A percentile compares a stretch with the other conserved stretches of the same genome.
These are phyloP conservation scores for Pelagomonas calceolata DNA, from an alignment of 108 stramenopile species.

Conservation along the genomic window DNA sequence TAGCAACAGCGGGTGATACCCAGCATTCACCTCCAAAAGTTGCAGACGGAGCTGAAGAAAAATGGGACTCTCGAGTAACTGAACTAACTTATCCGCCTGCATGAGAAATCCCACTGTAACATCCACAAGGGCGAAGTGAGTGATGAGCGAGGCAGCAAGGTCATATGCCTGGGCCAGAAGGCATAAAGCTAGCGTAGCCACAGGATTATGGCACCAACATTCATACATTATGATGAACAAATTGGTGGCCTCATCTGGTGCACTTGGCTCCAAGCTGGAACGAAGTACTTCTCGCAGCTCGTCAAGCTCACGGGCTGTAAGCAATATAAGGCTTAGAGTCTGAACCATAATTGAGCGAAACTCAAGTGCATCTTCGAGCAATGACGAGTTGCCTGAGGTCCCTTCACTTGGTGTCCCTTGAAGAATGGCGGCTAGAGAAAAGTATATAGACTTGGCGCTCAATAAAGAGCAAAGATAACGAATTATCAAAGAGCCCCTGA, in stretches of 20 bases:
- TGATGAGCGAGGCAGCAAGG: slow-evolving; percentile 74
- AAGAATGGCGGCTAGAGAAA: slow-evolving; percentile 57
- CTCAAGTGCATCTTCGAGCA: slow-evolving; percentile 44
- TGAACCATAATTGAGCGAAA: slow-evolving; percentile 89
- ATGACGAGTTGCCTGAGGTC: no score
- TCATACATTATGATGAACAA: slow-evolving; percentile 74
- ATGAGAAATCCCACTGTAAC: slow-evolving; percentile 92
- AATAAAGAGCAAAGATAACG: slow-evolving; percentile 87
- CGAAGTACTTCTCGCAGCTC: slow-evolving; percentile 58
- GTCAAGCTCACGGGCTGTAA: slow-evolving; percentile 87
- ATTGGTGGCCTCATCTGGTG: slow-evolving; percentile 15
- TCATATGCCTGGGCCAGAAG: slow-evolving; percentile 89
- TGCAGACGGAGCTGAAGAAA: slow-evolving; percentile 90
- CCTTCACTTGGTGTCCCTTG: no score
- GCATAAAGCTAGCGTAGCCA: slow-evolving; percentile 88
- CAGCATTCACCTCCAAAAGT: slow-evolving; percentile 77
- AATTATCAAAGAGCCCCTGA: slow-evolving; percentile 84
- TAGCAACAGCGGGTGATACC: slow-evolving; percentile 69
- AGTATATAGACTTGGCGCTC: slow-evolving; percentile 82
- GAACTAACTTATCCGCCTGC: slow-evolving; percentile 95
- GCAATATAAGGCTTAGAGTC: slow-evolving; percentile 86
- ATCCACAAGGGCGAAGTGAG: slow-evolving; percentile 71
- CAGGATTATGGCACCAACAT: slow-evolving; percentile 95
- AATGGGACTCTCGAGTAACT: slow-evolving; percentile 91
- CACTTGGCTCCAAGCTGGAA: not conserved